Percentiles rank a stretch among this genome's conserved stretches.
Conservation (phyloP, 352 stramenopile species). For the Pythium brassicae region DNA sequence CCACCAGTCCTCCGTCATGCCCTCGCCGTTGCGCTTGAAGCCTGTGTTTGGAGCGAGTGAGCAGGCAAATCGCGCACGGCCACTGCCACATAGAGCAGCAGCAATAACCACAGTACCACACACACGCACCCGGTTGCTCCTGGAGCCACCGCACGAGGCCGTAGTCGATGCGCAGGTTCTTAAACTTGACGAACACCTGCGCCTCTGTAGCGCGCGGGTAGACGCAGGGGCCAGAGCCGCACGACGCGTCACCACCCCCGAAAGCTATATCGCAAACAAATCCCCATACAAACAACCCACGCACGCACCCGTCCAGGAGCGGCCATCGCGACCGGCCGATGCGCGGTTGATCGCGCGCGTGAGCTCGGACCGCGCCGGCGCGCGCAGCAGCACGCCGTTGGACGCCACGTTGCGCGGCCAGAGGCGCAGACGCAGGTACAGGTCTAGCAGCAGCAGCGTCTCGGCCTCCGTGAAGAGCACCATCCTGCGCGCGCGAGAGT, state of each 20-base stretch:
- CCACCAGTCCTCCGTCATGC: slow-evolving; percentile 48
- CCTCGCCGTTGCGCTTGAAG: slow-evolving; percentile 27
- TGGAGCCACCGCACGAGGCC: slow-evolving; percentile 40
- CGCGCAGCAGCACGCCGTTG: slow-evolving; percentile 43
- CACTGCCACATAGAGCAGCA: too few relatives aligned
- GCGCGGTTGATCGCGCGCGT: slow-evolving; percentile 35
- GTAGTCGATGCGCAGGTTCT: slow-evolving; percentile 62
- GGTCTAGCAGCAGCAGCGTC: slow-evolving; percentile 42
- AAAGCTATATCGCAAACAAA: too few relatives aligned
- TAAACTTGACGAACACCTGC: slow-evolving; percentile 61
- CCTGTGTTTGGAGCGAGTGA: slow-evolving; percentile 6
- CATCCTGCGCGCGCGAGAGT: slow-evolving; percentile 18
- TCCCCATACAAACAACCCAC: too few relatives aligned
- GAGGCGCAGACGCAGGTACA: slow-evolving; percentile 35
- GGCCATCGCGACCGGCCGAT: slow-evolving; percentile 22
- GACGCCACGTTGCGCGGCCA: slow-evolving; percentile 41
- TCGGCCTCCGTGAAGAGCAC: slow-evolving; percentile 57
- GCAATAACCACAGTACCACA: not conserved
- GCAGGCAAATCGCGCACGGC: too few relatives aligned
- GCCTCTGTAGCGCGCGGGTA: slow-evolving; percentile 20
- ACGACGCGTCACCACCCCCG: too few relatives aligned
- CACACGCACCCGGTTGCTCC: slow-evolving; percentile 23
- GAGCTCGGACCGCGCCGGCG: slow-evolving; percentile 36
- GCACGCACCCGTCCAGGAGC: slow-evolving; percentile 31
- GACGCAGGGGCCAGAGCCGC: too few relatives aligned